Evolutionary conservation across 1,284 basidiomycete genomes (phyloP), one percentile per base, ranked within the genome.

Genomic region (Singerocomus inundabilis): DNA sequence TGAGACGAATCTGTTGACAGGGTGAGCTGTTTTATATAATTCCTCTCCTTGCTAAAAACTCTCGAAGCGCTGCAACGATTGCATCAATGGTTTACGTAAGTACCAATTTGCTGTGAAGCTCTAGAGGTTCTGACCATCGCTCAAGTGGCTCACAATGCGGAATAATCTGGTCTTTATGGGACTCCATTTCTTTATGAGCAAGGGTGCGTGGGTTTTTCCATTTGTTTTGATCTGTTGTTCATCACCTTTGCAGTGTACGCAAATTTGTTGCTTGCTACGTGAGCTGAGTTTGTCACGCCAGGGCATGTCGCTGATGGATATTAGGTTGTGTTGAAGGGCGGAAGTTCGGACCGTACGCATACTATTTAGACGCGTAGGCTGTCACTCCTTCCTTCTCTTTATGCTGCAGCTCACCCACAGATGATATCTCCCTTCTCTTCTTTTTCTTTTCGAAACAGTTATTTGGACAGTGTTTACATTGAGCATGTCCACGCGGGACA

Each of bases 1-100:
- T 33, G 77, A 81, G 60, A 78, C 73, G 24, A 79, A 80, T 31
- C 63, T 72, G 33, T 60, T 80, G 38, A 80, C 78, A 21, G 74
- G 74, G 79, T 79, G 53, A 32, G 48, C 56, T 30, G 21, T 12
- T 25, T 36, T 18, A 25, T 39, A 18, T 15, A 11, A 8, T 30
- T 9, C 9, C n/a, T 29, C 21, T 49, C 28, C 10, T 49, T 33
- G 25, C 51, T 40, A 35, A 35, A 39, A 28, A 4, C 30, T 10
- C 30, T 51, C 16, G 26, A 43, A 78, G 79, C 55, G 57, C 73
- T 34, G 74, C 70, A 6, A 77, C 77, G 2, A 66, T 76, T 13
- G 57, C 73, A n/a, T 74, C 77, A 4, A 69, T 80, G 67, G 64
- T 78, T 38, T 79, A 75, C 49, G 78, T 79, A 53, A 55, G 77